Percentiles rank a stretch among this genome's conserved stretches.
Evolutionary conservation across 2,329 filamentous ascomycete genomes (phyloP).

Genomic region (Nectriaceae sp.): DNA sequence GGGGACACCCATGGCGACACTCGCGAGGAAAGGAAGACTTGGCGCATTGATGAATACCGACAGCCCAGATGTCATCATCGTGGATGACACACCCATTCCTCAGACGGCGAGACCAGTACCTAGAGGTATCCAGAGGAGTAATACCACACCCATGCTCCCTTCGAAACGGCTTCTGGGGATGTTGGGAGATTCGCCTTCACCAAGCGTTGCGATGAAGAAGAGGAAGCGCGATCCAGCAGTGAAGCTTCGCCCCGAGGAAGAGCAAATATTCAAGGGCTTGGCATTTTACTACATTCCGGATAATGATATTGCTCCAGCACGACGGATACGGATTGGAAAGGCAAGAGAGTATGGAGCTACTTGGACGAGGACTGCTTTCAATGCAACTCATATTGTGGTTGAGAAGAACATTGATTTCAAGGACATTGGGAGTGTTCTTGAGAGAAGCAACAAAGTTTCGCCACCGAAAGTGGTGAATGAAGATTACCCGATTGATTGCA

Average conservation of each 20-base stretch:
- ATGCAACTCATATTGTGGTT: constrained; percentile 77
- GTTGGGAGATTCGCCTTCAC: constrained; percentile 26
- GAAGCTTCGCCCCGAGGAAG: constrained; percentile 50
- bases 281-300: constrained; percentile 80
- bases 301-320: constrained; percentile 67
- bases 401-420: constrained; percentile 68
- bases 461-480: constrained; percentile 63
- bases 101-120: constrained; percentile 22
- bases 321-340: constrained; percentile 72
- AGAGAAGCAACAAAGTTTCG: constrained; percentile 16
- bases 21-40: constrained; percentile 22
- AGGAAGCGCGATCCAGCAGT: constrained; percentile 46
- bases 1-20: constrained; percentile 30
- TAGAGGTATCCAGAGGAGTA: constrained; percentile 25
- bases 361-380: constrained; percentile 62
- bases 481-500: constrained; percentile 68
- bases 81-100: constrained; percentile 32
- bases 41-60: constrained; percentile 18
- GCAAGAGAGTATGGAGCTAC: constrained; percentile 73
- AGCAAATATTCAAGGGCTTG: constrained; percentile 62
- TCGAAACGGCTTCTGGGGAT: constrained; percentile 11
- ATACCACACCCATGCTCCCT: constrained; percentile 33
- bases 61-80: constrained; percentile 19
- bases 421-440: constrained; percentile 57
- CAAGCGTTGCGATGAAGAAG: constrained; percentile 38